Conservation (phyloP, 2,329 filamentous ascomycete genomes). For the Aspergillus fumigatiaffinis region DNA sequence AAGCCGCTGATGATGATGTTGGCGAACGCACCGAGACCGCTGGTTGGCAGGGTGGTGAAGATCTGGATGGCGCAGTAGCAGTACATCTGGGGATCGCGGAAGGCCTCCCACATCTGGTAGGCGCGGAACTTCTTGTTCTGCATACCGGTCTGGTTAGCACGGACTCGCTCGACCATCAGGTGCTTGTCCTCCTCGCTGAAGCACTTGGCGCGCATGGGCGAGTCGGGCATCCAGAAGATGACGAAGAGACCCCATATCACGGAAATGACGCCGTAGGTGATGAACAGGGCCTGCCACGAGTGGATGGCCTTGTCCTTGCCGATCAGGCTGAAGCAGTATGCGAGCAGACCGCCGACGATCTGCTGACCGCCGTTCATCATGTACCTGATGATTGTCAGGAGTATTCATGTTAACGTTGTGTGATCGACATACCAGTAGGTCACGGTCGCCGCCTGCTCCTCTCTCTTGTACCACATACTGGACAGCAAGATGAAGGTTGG, state of each 20-base stretch:
- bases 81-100: constrained; percentile 64
- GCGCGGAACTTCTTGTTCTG: constrained; percentile 54
- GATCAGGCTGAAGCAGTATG: constrained; percentile 53
- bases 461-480: constrained; percentile 66
- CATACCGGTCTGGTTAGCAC: constrained; percentile 58
- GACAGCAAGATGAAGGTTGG: constrained; percentile 65
- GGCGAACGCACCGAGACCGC: constrained; percentile 68
- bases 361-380: constrained; percentile 75
- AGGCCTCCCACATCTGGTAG: constrained; percentile 54
- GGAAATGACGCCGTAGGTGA: constrained; percentile 61
- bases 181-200: constrained; percentile 63
- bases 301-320: constrained; percentile 49
- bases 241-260: constrained; percentile 64
- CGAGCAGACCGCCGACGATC: constrained; percentile 66
- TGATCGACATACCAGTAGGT: constrained; percentile 57
- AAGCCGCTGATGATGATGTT: constrained; percentile 72
- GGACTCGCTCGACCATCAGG: constrained; percentile 59
- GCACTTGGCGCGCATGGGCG: constrained; percentile 67
- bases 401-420: constrained; percentile 1
- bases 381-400: constrained; percentile 40
- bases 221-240: constrained; percentile 62
- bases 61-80: constrained; percentile 63
- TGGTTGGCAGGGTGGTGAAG: constrained; percentile 69
- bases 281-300: constrained; percentile 67
- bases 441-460: constrained; percentile 63